Base-by-base conservation (phyloP, 768 basidiomycete species). In the Bullera alba region DNA sequence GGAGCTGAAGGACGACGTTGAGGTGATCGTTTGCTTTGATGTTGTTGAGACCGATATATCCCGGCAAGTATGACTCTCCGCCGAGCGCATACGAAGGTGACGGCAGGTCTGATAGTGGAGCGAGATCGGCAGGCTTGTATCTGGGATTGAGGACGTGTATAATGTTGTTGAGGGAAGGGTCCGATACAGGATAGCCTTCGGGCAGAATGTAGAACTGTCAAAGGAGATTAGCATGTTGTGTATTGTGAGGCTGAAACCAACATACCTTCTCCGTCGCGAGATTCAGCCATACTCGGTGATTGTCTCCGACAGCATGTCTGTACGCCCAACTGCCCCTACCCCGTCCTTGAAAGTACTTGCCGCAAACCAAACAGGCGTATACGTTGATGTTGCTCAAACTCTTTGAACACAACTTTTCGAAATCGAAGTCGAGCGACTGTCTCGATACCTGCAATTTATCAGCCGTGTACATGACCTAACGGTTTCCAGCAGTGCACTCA, bases 251-350 rank as follows among this genome's bases (percentile, higher is more conserved):
- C 43, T 2, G 47, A 22, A 48, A 23, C 19, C 42, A n/a, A 60
- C 75, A 55, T 58, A 88, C 93, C 82, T 92, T 93, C 51, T 86
- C 83, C 3, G 90, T 88, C 63, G 87, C 85, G 27, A 97, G 79
- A 73, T 97, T 91, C 64, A 99, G 87, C 78, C 91, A 99, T 50
- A 97, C 95, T 66, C 97, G 91, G 69, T 99, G 92, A 73, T 95
- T 92, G 53, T 97, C 90, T 65, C 92, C 88, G 56, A 99, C 92
- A 39, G 91, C 86, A 75, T 99, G 95, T 15, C 90, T 82, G 73
- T 95, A 99, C 21, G 95, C 95, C 69, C 90, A 91, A 50, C 90
- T 90, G 38, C 79, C 87, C 57, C 85, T 83, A 29, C 95, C 93
- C 64, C 95, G 79, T 22, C 95, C 95, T 78, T 97, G 93, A 69